Percentiles rank a stretch among this genome's conserved stretches.
Conservation (phyloP, 208 protist genomes). For the Acanthamoeba royreba region DNA sequence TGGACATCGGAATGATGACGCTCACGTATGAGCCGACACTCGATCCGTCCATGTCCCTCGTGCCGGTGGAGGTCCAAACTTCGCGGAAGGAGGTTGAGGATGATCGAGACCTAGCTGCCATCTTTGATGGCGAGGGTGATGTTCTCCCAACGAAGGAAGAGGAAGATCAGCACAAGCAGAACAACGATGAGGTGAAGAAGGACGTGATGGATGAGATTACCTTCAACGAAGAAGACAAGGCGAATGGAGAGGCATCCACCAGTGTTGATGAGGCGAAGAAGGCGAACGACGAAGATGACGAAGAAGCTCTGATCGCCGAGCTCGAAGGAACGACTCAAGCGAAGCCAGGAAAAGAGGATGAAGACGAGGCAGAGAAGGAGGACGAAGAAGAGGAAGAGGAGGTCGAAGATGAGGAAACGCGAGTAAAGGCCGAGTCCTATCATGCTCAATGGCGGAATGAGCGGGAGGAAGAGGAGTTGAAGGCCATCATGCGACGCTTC, state of each 20-base stretch:
- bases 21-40: neutral
- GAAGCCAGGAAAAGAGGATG: no score
- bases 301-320: neutral
- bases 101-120: neutral
- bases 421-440: neutral
- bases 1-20: neutral
- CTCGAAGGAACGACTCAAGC: neutral
- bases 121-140: neutral
- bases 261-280: neutral
- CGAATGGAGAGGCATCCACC: neutral
- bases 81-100: neutral
- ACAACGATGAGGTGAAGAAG: neutral
- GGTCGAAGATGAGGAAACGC: neutral
- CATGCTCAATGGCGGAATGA: neutral
- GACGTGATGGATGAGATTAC: neutral
- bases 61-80: neutral
- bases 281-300: neutral
- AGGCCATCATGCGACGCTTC: conserved; percentile 27
- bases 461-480: neutral
- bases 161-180: no score
- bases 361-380: neutral
- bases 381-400: neutral
- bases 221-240: neutral
- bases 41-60: neutral
- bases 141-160: no score